Evolutionary conservation across 2,329 filamentous ascomycete genomes (phyloP), one percentile per base, ranked within the genome.

Genomic region (Trichoderma sp.): DNA sequence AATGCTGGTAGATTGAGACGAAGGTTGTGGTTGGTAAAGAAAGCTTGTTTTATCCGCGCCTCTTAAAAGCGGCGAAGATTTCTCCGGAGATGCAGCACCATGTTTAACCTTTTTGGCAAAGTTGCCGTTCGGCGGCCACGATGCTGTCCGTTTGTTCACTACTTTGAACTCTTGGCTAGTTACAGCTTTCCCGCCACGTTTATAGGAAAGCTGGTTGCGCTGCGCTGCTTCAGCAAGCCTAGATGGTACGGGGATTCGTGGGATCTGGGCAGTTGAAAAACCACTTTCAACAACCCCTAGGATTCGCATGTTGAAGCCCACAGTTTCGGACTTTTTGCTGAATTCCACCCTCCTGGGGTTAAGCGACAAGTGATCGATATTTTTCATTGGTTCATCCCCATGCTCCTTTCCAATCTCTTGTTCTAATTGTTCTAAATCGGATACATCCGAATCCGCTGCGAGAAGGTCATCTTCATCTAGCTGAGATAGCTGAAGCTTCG

Each of bases 401-500:
- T 56, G 29, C 9, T 35, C 18, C 27, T 18, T 24, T 21, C 8
- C n/a, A 38, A 18, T 4, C 5, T 50, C 41, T 18, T 73, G 60
- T 21, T 21, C 60, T 9, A 24, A 63, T 18, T 73, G 60, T 21
- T 21, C 60, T 9, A 24, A 56, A 24, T 50, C 64, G 12, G 18
- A 38, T 14, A 12, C 56, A 62, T 64, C 65, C 4, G n/a, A 56
- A 31, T 38, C 38, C 16, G 29, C n/a, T 33, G n/a, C 35, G 5
- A 62, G 38, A 18, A 63, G 12, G 38, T 7, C 41, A 41, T 29
- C 24, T 59, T 90, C 88, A 65, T 91, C 89, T 60, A 87, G 82
- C n/a, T 86, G 83, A 33, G 84, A 79, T 72, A 92, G 90, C 29
- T 87, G 88, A 35, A 86, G 90, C 27, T 87, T 88, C 35, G 86